Percentiles rank a stretch among this genome's conserved stretches.
phyloP scores from a whole-genome alignment of 176 grass and related monocot genomes.

The Avena insularis region DNA sequence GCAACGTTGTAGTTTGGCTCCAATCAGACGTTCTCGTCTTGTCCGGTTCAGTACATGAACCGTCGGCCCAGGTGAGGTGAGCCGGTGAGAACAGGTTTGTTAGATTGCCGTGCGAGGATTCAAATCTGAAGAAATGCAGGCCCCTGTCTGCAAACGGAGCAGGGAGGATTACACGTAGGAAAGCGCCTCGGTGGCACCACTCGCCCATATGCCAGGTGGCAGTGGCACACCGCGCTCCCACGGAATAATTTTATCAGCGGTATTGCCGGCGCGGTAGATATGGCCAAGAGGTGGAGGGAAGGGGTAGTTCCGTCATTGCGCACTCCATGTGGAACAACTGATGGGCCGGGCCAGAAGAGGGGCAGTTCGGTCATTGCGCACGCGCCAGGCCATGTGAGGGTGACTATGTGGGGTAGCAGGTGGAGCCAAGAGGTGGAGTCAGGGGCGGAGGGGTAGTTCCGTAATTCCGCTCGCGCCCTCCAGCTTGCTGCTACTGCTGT shows the following conservation, averaged over 20 bases:
- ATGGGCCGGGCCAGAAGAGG: not conserved
- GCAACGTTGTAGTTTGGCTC: no score
- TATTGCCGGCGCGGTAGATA: not conserved
- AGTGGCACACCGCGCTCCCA: not conserved
- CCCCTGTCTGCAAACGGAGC: not conserved
- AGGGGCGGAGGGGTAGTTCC: not conserved
- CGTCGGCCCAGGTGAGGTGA: no score
- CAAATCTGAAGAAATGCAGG: no score
- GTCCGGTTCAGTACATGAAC: no score
- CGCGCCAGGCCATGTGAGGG: constrained; percentile 16
- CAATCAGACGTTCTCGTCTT: no score
- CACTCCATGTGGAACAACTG: not conserved
- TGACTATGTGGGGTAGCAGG: constrained; percentile 1
- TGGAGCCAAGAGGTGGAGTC: not conserved
- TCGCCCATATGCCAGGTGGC: constrained; percentile 23
- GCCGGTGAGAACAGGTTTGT: no score
- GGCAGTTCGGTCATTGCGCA: not conserved
- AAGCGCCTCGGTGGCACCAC: constrained; percentile 12
- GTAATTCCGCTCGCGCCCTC: not conserved
- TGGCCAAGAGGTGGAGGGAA: not conserved
- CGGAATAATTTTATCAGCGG: not conserved
- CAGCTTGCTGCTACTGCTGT: not conserved
- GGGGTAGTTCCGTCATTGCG: constrained; percentile 9
- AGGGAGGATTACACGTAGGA: not conserved
- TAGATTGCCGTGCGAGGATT: no score